These are phyloP conservation scores for Russula brevipes DNA, from an alignment of 768 basidiomycete species.

Conservation along the genomic window DNA sequence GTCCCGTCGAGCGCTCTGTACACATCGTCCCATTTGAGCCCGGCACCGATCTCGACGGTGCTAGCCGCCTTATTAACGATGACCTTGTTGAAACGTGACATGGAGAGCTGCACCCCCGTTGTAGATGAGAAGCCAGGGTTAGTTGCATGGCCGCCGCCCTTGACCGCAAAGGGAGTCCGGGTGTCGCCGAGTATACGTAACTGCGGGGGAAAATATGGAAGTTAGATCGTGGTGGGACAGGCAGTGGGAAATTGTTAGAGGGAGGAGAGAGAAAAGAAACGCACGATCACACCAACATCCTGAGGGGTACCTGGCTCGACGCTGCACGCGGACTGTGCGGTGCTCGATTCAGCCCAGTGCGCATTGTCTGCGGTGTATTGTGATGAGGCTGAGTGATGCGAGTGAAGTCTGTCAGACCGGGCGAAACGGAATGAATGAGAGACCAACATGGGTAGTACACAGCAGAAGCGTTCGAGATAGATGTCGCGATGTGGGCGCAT, in stretches of 20 bases:
- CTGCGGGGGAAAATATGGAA: neutral
- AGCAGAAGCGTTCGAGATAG: slow-evolving; percentile 7
- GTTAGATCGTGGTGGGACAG: no score
- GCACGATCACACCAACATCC: slow-evolving; percentile 23
- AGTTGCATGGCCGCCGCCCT: slow-evolving; percentile 29
- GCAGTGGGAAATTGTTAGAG: neutral
- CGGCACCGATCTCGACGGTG: slow-evolving; percentile 26
- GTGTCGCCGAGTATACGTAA: slow-evolving; percentile 9
- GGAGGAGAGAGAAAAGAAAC: neutral
- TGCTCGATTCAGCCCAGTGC: slow-evolving; percentile 20
- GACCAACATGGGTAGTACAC: slow-evolving; percentile 13
- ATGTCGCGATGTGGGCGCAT: neutral
- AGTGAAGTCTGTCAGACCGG: neutral
- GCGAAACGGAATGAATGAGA: neutral
- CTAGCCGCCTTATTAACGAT: slow-evolving; percentile 1
- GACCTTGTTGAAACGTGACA: slow-evolving; percentile 25
- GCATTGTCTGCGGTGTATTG: slow-evolving; percentile 14
- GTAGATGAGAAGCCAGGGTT: slow-evolving; percentile 30
- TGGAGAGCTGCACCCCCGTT: slow-evolving; percentile 28
- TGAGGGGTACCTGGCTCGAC: slow-evolving; percentile 26
- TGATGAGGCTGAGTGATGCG: neutral
- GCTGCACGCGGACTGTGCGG: slow-evolving; percentile 19
- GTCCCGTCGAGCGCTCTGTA: slow-evolving; percentile 23
- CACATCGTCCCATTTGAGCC: slow-evolving; percentile 30
- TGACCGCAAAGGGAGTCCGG: slow-evolving; percentile 24